A percentile compares a stretch with the other conserved stretches of the same genome.
These are phyloP conservation scores for Colletotrichum lini DNA, from an alignment of 2,329 filamentous ascomycete species.

Conservation along the genomic window DNA sequence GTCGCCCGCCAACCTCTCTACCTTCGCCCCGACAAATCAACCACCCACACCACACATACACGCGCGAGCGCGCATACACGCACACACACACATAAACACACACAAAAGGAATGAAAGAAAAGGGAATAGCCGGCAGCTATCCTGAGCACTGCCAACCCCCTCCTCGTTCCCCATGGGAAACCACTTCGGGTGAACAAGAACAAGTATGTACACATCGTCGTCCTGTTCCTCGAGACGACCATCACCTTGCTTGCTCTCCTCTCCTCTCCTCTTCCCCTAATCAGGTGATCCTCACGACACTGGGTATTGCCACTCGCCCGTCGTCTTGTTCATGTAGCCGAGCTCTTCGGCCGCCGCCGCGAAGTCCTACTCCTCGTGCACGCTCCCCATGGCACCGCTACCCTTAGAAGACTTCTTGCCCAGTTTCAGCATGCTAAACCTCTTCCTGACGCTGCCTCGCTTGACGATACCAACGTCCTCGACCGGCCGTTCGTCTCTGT, in stretches of 20 bases:
- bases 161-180: neutral
- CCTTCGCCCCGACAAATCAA: conserved; percentile 13
- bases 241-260: neutral
- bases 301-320: conserved; percentile 43
- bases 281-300: conserved; percentile 32
- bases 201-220: conserved; percentile 13
- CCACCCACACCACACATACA: too few relatives aligned
- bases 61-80: too few relatives aligned
- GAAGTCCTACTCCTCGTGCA: conserved; percentile 67
- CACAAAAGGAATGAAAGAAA: conserved; percentile 5
- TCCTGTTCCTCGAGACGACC: neutral
- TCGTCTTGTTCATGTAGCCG: conserved; percentile 43
- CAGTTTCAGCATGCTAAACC: conserved; percentile 83
- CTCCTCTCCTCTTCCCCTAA: neutral
- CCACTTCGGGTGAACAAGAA: neutral
- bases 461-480: conserved; percentile 54
- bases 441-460: conserved; percentile 79
- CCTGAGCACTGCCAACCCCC: conserved; percentile 12
- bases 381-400: conserved; percentile 65
- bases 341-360: conserved; percentile 38
- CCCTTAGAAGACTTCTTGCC: conserved; percentile 77
- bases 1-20: conserved; percentile 23
- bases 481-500: conserved; percentile 47
- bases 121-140: conserved; percentile 12
- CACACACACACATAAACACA: too few relatives aligned